Base-by-base conservation (phyloP, 208 protist genomes). In the Strigomonas galati region DNA sequence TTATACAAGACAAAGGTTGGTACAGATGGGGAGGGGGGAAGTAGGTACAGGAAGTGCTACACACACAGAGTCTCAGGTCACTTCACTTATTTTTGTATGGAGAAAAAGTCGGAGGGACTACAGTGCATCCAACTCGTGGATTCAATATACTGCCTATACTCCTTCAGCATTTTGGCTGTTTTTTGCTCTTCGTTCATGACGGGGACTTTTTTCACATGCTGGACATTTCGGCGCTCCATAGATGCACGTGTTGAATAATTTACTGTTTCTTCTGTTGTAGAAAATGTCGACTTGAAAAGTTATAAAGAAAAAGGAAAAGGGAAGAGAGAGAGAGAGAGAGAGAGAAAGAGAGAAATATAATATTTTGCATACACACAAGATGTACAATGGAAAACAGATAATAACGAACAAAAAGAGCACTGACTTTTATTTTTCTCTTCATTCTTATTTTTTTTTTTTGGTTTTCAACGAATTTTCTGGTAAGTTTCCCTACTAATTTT, bases 341-440 rank as follows among this genome's bases (percentile, higher is more conserved):
- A 32, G 54, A 60, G 30, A n/a, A n/a, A 60, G 54, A 30, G 54
- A 60, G 54, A 26, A 32, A 14, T 44, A 44, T 44, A 14, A 17
- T 6, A 14, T 17, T 17, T 17, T 14, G 56, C 28, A 30, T 31
- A 37, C 31, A 59, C 46, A 32, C 57, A 14, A 60, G 28, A 35
- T 37, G 46, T 48, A 48, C 62, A 55, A 65, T 55, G n/a, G 19
- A 59, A 61, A 51, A 71, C 28, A 40, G 32, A 58, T 49, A 49
- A 65, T 28, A 54, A 30, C 27, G 14, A 6, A 40, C 0, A n/a
- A 54, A 49, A 49, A 5, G 28, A 43, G 30, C 17, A 57, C 7
- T 12, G 5, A 65, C 44, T 26, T 44, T 14, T 14, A 44, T 6
- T n/a, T n/a, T n/a, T n/a, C n/a, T n/a, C n/a, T n/a, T 44, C 37